These are phyloP conservation scores for Marchantia paleacea DNA, from an alignment of 225 moss, liverwort and hornwort genomes.

Conservation along the genomic window DNA sequence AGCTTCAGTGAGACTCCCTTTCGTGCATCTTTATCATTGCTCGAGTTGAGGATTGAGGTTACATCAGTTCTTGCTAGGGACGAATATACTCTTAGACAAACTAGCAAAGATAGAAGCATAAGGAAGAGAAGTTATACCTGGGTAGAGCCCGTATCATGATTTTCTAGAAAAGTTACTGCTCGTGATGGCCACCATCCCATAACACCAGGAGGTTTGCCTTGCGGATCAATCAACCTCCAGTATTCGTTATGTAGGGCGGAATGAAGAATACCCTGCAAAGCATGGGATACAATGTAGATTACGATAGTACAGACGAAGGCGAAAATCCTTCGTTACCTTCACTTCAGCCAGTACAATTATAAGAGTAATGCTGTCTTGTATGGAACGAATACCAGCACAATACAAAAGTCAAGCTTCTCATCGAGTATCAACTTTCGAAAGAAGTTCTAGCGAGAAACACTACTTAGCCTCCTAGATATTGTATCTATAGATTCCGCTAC, in stretches of 20 bases:
- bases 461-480: neutral
- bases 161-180: conserved; percentile 87
- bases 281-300: neutral
- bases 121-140: conserved; percentile 42
- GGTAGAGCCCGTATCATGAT: conserved; percentile 91
- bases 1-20: too few relatives aligned
- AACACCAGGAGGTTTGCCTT: conserved; percentile 95
- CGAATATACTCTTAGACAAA: too few relatives aligned
- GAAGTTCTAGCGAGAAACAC: too few relatives aligned
- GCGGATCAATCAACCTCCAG: conserved; percentile 86
- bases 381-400: too few relatives aligned
- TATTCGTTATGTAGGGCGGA: conserved; percentile 84
- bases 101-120: conserved; percentile 5
- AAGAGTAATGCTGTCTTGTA: too few relatives aligned
- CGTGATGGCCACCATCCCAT: conserved; percentile 95
- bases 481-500: neutral
- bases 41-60: too few relatives aligned
- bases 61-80: too few relatives aligned
- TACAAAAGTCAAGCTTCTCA: neutral
- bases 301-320: too few relatives aligned
- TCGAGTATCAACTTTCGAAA: too few relatives aligned
- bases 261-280: conserved; percentile 78
- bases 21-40: too few relatives aligned
- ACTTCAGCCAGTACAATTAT: too few relatives aligned
- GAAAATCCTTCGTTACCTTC: too few relatives aligned